Evolutionary conservation across 352 stramenopile species (phyloP).

Genomic region (Thalassiosira livingstoniorum): DNA sequence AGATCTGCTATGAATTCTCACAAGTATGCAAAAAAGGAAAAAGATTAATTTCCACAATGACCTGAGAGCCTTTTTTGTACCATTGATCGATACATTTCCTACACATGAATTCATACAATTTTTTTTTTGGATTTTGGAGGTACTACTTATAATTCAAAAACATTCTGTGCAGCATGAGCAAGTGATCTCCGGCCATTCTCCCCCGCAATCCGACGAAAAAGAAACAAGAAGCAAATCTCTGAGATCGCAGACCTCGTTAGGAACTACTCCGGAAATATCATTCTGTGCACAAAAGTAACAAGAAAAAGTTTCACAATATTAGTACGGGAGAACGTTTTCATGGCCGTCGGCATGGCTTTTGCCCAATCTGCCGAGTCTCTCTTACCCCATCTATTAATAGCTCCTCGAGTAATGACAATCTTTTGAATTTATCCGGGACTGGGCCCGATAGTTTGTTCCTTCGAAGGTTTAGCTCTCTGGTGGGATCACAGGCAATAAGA

Average conservation of each 20-base stretch:
- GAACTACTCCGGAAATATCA: not conserved
- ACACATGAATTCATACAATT: too few relatives aligned
- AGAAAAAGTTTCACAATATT: too few relatives aligned
- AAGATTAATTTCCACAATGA: too few relatives aligned
- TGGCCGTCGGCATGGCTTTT: too few relatives aligned
- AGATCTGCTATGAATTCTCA: too few relatives aligned
- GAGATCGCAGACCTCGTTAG: not conserved
- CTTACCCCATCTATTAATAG: not conserved
- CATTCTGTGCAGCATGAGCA: conserved; percentile 12
- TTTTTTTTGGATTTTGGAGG: too few relatives aligned
- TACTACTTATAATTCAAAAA: not conserved
- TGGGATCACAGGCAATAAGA: not conserved
- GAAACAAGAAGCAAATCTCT: not conserved
- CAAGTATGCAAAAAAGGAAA: too few relatives aligned
- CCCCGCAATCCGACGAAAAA: not conserved
- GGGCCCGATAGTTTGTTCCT: not conserved
- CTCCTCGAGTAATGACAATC: not conserved
- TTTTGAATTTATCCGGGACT: not conserved
- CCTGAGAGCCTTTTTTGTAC: too few relatives aligned
- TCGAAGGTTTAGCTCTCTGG: not conserved
- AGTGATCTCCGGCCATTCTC: not conserved
- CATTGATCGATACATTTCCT: too few relatives aligned
- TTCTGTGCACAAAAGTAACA: too few relatives aligned
- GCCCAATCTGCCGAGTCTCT: too few relatives aligned
- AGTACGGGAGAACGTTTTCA: too few relatives aligned